phyloP scores from a whole-genome alignment of 768 basidiomycete species.

The Hypsizygus marmoreus region DNA sequence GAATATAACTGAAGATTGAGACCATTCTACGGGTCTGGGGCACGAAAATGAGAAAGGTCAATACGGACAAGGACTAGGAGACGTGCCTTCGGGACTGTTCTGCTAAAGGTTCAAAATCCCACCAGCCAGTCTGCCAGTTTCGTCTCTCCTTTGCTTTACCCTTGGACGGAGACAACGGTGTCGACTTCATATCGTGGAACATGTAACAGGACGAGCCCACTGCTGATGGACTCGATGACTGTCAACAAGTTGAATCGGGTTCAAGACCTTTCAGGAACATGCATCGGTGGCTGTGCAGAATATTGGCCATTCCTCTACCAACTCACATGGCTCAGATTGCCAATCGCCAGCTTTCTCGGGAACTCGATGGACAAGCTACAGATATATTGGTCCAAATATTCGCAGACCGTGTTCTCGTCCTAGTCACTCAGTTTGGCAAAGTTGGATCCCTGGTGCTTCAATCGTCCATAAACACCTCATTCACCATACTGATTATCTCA shows the following conservation, averaged over 20 bases:
- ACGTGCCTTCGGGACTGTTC: conserved; percentile 58
- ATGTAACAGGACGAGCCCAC: too few relatives aligned
- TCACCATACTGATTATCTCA: conserved; percentile 9
- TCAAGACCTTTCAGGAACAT: neutral
- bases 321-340: conserved; percentile 24
- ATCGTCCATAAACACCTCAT: conserved; percentile 6
- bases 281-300: conserved; percentile 17
- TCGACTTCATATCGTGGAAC: conserved; percentile 21
- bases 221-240: too few relatives aligned
- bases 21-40: conserved; percentile 71
- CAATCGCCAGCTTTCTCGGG: conserved; percentile 51
- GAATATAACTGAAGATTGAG: conserved; percentile 67
- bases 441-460: conserved; percentile 77
- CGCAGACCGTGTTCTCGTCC: conserved; percentile 79
- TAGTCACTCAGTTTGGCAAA: conserved; percentile 90
- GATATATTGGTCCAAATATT: conserved; percentile 80
- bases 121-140: conserved; percentile 70
- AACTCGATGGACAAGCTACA: conserved; percentile 60
- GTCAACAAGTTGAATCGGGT: neutral
- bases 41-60: conserved; percentile 3
- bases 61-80: conserved; percentile 2
- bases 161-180: conserved; percentile 46
- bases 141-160: conserved; percentile 54
- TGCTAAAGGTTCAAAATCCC: conserved; percentile 66
- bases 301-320: neutral